Conservation (phyloP, 495 filamentous ascomycete species). For the Lasiosphaeris hirsuta region DNA sequence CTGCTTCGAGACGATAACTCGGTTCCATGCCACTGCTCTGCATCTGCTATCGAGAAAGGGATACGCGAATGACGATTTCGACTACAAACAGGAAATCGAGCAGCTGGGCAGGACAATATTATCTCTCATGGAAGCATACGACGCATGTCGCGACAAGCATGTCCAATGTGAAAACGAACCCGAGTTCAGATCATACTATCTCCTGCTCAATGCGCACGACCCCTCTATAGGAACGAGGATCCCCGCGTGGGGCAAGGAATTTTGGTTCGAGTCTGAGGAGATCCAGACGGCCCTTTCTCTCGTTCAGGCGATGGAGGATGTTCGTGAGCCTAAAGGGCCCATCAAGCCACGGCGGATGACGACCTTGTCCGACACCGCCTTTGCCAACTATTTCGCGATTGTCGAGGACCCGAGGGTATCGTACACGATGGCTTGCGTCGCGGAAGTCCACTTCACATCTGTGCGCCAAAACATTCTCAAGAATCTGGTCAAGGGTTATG, state of each 20-base stretch:
- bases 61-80: conserved; percentile 65
- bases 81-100: conserved; percentile 85
- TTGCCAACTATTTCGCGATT: conserved; percentile 69
- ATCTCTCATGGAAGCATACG: conserved; percentile 85
- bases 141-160: conserved; percentile 57
- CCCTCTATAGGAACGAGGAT: conserved; percentile 72
- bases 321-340: conserved; percentile 30
- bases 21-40: conserved; percentile 85
- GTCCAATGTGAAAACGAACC: conserved; percentile 65
- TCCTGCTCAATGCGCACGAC: conserved; percentile 78
- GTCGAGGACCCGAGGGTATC: conserved; percentile 67
- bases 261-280: conserved; percentile 61
- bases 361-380: conserved; percentile 60
- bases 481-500: conserved; percentile 58
- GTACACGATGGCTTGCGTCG: conserved; percentile 91
- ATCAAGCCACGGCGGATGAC: conserved; percentile 34
- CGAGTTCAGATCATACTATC: conserved; percentile 87
- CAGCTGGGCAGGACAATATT: conserved; percentile 85
- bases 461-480: conserved; percentile 75
- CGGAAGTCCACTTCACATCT: conserved; percentile 82
- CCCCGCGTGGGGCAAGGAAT: conserved; percentile 71
- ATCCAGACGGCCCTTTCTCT: conserved; percentile 45
- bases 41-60: conserved; percentile 74
- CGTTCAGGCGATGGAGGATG: conserved; percentile 32
- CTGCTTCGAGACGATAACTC: conserved; percentile 83